Base-by-base conservation (phyloP, 768 basidiomycete genomes). In the Amanita fuliginea region DNA sequence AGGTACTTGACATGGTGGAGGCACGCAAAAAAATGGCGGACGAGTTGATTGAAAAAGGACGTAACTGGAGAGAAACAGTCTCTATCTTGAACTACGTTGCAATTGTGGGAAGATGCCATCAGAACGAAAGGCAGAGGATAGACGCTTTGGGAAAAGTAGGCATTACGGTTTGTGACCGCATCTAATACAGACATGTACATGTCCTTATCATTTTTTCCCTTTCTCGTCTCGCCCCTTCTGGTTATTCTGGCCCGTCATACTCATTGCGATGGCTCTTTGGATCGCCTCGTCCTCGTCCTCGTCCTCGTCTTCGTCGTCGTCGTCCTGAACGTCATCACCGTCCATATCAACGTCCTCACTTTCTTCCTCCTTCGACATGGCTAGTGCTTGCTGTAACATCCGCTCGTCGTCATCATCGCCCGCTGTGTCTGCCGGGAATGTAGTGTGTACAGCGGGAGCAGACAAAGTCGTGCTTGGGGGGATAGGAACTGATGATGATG, bases 231-330 rank as follows among this genome's bases (percentile, higher is more conserved):
- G 69, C 44, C 65, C 64, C 55, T 74, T 64, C 13, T 49, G 40
- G n/a, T 43, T 39, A 35, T 75, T 66, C 43, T 77, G 24, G 13
- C 16, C 72, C 52, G 78, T 75, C 87, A 95, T 85, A 60, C 92
- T 95, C 90, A 95, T 90, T 64, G 80, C 81, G 56, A 96, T 97
- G 11, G 95, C 96, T 41, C 80, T 72, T 41, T 83, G 80, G 61
- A 97, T 97, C 28, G 84, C 93, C 62, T 75, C 81, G 54, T 92
- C 91, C 52, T 92, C 92, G 57, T 37, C 35, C 16, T 42, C 42
- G n/a, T n/a, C n/a, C n/a, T n/a, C n/a, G n/a, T n/a, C n/a, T n/a
- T n/a, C n/a, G n/a, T n/a, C 71, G 46, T 80, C 81, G 47, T 80
- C 80, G 3, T 84, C 88, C 7, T 59, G 62, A 6, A 56, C 57